phyloP scores from a whole-genome alignment of 2,329 filamentous ascomycete genomes.

The Phymatotrichopsis omnivora region DNA sequence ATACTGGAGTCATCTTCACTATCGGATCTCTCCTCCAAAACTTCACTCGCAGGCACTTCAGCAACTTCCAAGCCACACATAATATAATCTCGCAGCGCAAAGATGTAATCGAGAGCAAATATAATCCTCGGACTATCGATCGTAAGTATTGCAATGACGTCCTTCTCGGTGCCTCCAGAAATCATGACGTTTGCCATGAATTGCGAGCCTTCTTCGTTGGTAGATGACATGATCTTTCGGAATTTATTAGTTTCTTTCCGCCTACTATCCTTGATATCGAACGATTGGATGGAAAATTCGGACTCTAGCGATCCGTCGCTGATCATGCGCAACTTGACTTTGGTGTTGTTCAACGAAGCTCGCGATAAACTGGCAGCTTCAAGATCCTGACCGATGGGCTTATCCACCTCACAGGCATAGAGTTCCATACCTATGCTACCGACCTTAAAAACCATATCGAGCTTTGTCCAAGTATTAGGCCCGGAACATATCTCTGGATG shows the following conservation, averaged over 20 bases:
- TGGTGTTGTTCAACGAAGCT: slow-evolving; percentile 89
- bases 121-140: slow-evolving; percentile 93
- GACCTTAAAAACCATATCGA: slow-evolving; percentile 85
- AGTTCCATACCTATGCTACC: slow-evolving; percentile 82
- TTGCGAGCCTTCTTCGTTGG: slow-evolving; percentile 90
- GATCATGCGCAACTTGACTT: slow-evolving; percentile 83
- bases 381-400: slow-evolving; percentile 68
- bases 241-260: slow-evolving; percentile 86
- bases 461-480: slow-evolving; percentile 73
- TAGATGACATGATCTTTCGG: slow-evolving; percentile 93
- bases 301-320: slow-evolving; percentile 86
- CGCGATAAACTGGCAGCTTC: slow-evolving; percentile 76
- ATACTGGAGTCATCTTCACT: slow-evolving; percentile 19
- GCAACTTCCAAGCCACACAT: slow-evolving; percentile 58
- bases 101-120: slow-evolving; percentile 89
- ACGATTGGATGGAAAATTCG: slow-evolving; percentile 84
- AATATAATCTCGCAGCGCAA: slow-evolving; percentile 77
- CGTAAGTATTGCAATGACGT: slow-evolving; percentile 80
- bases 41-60: slow-evolving; percentile 51
- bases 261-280: slow-evolving; percentile 90
- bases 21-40: slow-evolving; percentile 28
- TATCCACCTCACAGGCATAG: slow-evolving; percentile 62
- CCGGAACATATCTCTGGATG: slow-evolving; percentile 60
- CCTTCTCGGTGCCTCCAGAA: slow-evolving; percentile 69
- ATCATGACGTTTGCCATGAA: slow-evolving; percentile 97